Evolutionary conservation across 2,329 filamentous ascomycete species (phyloP).

Genomic region (Colletotrichum agaves): DNA sequence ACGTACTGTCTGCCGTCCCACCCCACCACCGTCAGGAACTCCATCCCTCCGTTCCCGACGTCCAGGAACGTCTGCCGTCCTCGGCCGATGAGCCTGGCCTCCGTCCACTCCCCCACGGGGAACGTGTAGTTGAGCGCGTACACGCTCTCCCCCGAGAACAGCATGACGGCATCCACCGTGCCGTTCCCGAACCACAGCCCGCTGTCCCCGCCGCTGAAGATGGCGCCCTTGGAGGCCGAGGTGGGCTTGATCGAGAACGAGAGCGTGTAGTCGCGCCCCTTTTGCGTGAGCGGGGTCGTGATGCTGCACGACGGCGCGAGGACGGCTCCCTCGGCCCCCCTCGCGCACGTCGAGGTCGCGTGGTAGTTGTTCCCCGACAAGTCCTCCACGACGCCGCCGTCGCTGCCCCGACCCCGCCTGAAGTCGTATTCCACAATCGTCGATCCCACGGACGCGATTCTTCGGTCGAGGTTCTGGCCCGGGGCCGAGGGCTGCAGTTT

Average conservation of each 20-base stretch:
- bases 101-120: conserved; percentile 35
- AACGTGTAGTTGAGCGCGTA: conserved; percentile 38
- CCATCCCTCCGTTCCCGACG: conserved; percentile 26
- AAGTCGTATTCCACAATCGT: conserved; percentile 39
- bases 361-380: conserved; percentile 40
- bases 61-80: conserved; percentile 31
- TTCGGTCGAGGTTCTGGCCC: conserved; percentile 41
- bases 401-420: conserved; percentile 10
- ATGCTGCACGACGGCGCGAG: conserved; percentile 53
- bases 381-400: conserved; percentile 32
- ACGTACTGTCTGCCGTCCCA: conserved; percentile 31
- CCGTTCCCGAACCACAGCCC: conserved; percentile 37
- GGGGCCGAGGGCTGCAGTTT: conserved; percentile 39
- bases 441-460: conserved; percentile 32
- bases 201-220: conserved; percentile 35
- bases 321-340: conserved; percentile 38
- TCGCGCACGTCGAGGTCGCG: conserved; percentile 19
- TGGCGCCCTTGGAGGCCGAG: conserved; percentile 26
- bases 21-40: conserved; percentile 34
- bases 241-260: conserved; percentile 51
- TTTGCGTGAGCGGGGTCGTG: conserved; percentile 59
- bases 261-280: conserved; percentile 67
- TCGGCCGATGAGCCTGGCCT: conserved; percentile 28
- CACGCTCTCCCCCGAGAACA: conserved; percentile 35
- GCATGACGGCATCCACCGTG: conserved; percentile 33